Evolutionary conservation across 805 yeast genomes (phyloP), one percentile per base, ranked within the genome.

Genomic region (Jamesozyma gamospora): DNA sequence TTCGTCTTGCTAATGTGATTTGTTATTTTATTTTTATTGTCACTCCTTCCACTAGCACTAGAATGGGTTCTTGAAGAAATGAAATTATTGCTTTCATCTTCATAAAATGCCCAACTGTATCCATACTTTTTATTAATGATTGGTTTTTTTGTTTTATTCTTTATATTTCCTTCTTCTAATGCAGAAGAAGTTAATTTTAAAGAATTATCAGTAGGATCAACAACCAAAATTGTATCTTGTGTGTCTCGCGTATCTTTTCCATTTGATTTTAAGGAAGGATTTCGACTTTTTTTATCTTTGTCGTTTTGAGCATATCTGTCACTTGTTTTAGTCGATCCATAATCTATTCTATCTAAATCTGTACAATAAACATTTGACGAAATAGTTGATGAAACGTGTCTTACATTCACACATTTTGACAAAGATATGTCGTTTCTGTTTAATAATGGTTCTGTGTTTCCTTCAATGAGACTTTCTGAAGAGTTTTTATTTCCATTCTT

Each of bases 341-440:
- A 30, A 19, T 37, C 29, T 9, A 2, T 7, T 8, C 19, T 14
- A 13, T 30, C 35, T 11, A 30, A 37, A 4, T 42, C 47, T 7
- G 54, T 40, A 4, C 47, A 53, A 39, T 59, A 59, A 3, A 59
- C 61, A 41, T 58, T 59, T 11, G 53, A 47, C 3, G 62, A 58
- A 19, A 59, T 53, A 2, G 51, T 39, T 8, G 64, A 59, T n/a
- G 67, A 58, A 14, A 57, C 45, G 19, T 58, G 49, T 37, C 69
- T 54, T 15, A 64, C 44, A 30, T 56, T 56, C n/a, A 65, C 51
- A 46, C 69, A 65, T 40, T 58, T 61, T 7, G 64, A 54, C 17
- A 66, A 43, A 0, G 67, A 63, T 8, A 65, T 60, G 32, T 55
- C 51, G 17, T 50, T 48, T 14, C 66, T 50, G 15, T 42, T 40